Evolutionary conservation across 1,139 yeast genomes (phyloP).

Genomic region (Spathaspora sp.): DNA sequence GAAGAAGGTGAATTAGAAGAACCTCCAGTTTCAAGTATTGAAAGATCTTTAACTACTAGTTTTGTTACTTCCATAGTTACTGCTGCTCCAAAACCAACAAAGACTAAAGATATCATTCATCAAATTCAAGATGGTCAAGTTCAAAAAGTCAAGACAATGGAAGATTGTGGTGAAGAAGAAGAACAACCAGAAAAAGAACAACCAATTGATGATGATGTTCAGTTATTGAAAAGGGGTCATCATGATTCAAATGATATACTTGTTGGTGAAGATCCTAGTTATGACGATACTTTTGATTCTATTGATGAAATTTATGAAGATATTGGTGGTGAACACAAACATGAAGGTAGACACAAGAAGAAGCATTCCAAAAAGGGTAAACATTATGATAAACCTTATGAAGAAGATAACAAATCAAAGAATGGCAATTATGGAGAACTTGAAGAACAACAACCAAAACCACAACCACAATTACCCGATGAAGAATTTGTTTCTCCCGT

Average conservation of each 20-base stretch:
- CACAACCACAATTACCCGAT: slow-evolving; percentile 1
- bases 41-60: slow-evolving; percentile 20
- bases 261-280: slow-evolving; percentile 2
- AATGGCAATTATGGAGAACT: slow-evolving; percentile 4
- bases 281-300: slow-evolving; percentile 5
- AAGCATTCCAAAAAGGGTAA: slow-evolving; percentile 3
- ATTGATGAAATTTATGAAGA: slow-evolving; percentile 14
- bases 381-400: background rate
- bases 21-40: slow-evolving; percentile 14
- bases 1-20: slow-evolving; percentile 18
- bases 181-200: background rate
- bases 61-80: slow-evolving; percentile 21
- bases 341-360: slow-evolving; percentile 3
- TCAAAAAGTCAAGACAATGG: slow-evolving; percentile 18
- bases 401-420: background rate
- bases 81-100: slow-evolving; percentile 26
- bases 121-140: slow-evolving; percentile 36
- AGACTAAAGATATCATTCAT: slow-evolving; percentile 20
- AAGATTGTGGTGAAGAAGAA: background rate
- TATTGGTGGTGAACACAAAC: slow-evolving; percentile 11
- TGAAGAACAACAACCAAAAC: slow-evolving; percentile 1
- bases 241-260: slow-evolving; percentile 6
- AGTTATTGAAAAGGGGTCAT: slow-evolving; percentile 3
- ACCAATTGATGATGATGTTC: background rate
- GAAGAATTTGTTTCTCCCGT: slow-evolving; percentile 23